Base-by-base conservation (phyloP, 352 stramenopile genomes). In the Phytopythium boreale region DNA sequence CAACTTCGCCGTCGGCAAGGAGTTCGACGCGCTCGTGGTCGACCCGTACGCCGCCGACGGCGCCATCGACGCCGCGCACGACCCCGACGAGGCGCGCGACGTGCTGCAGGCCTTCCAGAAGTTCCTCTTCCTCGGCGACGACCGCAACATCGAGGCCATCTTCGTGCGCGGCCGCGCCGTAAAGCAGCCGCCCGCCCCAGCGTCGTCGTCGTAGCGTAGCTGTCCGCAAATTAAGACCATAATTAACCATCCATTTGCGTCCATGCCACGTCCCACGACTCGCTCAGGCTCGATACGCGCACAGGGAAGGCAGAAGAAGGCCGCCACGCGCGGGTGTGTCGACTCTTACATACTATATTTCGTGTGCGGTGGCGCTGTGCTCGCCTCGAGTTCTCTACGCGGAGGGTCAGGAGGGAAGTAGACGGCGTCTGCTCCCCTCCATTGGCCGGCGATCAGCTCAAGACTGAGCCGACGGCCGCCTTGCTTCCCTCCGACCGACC, bases 1-100 rank as follows among this genome's bases (percentile, higher is more conserved):
- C 65, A 97, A 97, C 64, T 97, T 98, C 63, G 55, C 72, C 46
- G 67, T 77, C 22, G 93, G 90, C 46, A 98, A 97, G 61, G 75
- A 93, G 56, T 97, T 98, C 55, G 94, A 98, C 59, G 94, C 93
- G 15, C 74, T 98, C 0, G 77, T 97, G 0, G 73, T 98, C 34
- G 76, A 97, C 66, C 70, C 79, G 22, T 82, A 81, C 59, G 67
- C 57, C 2, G 61, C 60, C 4, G 74, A 88, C 62, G 77, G 82
- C 39, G 77, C 84, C 20, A 93, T 97, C 55, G 88, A 94, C 63
- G 57, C 83, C 44, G 47, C 73, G 4, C 58, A 75, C n/a, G 83
- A 90, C 39, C 60, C 72, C 0, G 50, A 60, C 11, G 78, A 93
- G 36, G 66, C 69, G 20, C 64, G 64, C 1, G 79, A 94, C 57